These are phyloP conservation scores for Typha latifolia DNA, from an alignment of 176 grass and related monocot genomes.

Conservation along the genomic window DNA sequence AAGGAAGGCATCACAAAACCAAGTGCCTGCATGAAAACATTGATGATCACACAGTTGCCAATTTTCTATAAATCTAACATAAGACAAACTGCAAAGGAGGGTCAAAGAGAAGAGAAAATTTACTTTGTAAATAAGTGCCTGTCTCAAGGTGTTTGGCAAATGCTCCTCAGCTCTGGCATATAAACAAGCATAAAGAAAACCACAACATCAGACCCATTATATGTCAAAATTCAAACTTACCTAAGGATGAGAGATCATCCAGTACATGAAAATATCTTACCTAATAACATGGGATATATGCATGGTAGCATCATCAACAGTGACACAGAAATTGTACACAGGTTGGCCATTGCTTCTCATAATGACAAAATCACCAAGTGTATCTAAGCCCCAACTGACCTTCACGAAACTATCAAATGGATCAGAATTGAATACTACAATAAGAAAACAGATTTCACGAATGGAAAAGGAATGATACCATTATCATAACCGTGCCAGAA, in stretches of 20 bases:
- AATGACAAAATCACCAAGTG: conserved; percentile 92
- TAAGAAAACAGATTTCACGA: not conserved
- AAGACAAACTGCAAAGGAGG: not conserved
- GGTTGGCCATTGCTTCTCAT: conserved; percentile 99
- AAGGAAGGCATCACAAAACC: conserved; percentile 95
- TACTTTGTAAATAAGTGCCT: conserved; percentile 97
- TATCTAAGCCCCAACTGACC: conserved; percentile 91
- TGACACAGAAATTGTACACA: conserved; percentile 99
- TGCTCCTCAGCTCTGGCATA: conserved; percentile 82
- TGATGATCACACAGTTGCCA: conserved; percentile 1
- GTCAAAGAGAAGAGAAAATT: conserved; percentile 9
- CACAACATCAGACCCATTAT: not conserved
- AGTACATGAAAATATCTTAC: conserved; percentile 15
- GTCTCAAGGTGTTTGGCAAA: conserved; percentile 92
- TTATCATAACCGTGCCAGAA: too few relatives aligned
- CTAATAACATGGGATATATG: conserved; percentile 90
- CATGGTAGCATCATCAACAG: conserved; percentile 95
- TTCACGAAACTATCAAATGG: conserved; percentile 78
- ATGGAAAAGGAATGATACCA: too few relatives aligned
- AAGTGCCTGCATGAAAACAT: conserved; percentile 49
- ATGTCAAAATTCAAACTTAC: conserved; percentile 6
- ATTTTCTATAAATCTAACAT: not conserved
- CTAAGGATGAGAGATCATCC: conserved; percentile 1
- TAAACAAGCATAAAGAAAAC: conserved; percentile 1
- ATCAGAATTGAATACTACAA: conserved; percentile 19